A percentile compares a stretch with the other conserved stretches of the same genome.
phyloP scores from a whole-genome alignment of 306 rosid genomes.

The Vachellia collinsii region DNA sequence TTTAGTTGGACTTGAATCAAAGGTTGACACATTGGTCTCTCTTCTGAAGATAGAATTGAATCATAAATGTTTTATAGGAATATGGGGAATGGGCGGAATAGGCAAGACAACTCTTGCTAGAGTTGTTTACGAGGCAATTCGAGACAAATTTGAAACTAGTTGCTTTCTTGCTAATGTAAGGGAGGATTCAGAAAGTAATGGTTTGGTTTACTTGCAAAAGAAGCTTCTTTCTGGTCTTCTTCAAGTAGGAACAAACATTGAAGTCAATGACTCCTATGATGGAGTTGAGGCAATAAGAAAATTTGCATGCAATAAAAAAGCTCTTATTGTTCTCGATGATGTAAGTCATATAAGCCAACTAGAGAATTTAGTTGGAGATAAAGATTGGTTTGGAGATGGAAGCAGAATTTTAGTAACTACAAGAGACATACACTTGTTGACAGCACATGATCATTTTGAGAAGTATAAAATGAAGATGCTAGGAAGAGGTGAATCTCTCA shows the following conservation, averaged over 20 bases:
- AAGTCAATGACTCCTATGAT: background rate
- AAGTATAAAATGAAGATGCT: background rate
- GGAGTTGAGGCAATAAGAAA: background rate
- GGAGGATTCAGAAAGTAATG: background rate
- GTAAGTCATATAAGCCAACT: background rate
- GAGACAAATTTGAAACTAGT: background rate
- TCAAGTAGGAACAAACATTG: background rate
- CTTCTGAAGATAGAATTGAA: background rate
- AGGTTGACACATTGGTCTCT: background rate
- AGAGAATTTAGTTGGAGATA: background rate
- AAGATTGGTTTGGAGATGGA: background rate
- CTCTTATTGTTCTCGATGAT: constrained; percentile 3
- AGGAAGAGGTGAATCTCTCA: constrained; percentile 5
- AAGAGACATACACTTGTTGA: background rate
- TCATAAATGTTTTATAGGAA: background rate
- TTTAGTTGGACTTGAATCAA: constrained; percentile 8
- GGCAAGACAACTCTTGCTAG: constrained; percentile 15
- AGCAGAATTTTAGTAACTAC: constrained; percentile 8
- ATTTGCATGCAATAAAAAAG: background rate
- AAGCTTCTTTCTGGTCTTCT: constrained; percentile 9
- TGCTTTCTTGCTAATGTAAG: background rate
- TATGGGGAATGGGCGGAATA: constrained; percentile 17
- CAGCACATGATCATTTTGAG: background rate
- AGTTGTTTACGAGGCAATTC: constrained; percentile 5
- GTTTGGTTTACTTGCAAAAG: background rate